These are phyloP conservation scores for Calocera cornea DNA, from an alignment of 768 basidiomycete species.

Conservation along the genomic window DNA sequence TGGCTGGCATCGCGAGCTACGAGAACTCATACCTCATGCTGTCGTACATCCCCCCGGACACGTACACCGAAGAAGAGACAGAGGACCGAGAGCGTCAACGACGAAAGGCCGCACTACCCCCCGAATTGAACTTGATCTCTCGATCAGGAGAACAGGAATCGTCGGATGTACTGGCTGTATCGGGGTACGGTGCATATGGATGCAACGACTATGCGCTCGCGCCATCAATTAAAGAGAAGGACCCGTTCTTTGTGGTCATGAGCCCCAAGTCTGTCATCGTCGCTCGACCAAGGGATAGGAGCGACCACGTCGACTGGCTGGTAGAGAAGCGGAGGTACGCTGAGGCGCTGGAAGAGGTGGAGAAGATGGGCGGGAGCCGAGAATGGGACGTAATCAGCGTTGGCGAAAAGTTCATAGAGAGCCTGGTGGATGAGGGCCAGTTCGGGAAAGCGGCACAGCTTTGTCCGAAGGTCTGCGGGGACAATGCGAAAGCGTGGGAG, in stretches of 20 bases:
- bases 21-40: conserved; percentile 68
- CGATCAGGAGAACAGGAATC: conserved; percentile 77
- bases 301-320: conserved; percentile 86
- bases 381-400: conserved; percentile 36
- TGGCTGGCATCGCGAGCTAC: conserved; percentile 79
- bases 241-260: conserved; percentile 62
- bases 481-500: conserved; percentile 78
- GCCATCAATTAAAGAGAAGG: conserved; percentile 24
- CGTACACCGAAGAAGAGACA: conserved; percentile 53
- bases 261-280: conserved; percentile 78
- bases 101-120: conserved; percentile 76
- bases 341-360: conserved; percentile 73
- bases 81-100: conserved; percentile 61
- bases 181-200: conserved; percentile 67
- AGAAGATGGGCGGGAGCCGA: conserved; percentile 36
- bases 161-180: conserved; percentile 66
- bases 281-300: conserved; percentile 73
- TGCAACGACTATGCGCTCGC: conserved; percentile 84
- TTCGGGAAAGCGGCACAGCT: conserved; percentile 70
- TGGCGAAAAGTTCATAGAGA: conserved; percentile 73
- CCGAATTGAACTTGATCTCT: conserved; percentile 85
- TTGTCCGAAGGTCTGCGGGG: conserved; percentile 73
- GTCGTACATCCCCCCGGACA: conserved; percentile 72
- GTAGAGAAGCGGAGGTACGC: conserved; percentile 76
- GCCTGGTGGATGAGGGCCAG: conserved; percentile 67